These are phyloP conservation scores for Diaporthe australafricana DNA, from an alignment of 2,329 filamentous ascomycete species.

Conservation along the genomic window DNA sequence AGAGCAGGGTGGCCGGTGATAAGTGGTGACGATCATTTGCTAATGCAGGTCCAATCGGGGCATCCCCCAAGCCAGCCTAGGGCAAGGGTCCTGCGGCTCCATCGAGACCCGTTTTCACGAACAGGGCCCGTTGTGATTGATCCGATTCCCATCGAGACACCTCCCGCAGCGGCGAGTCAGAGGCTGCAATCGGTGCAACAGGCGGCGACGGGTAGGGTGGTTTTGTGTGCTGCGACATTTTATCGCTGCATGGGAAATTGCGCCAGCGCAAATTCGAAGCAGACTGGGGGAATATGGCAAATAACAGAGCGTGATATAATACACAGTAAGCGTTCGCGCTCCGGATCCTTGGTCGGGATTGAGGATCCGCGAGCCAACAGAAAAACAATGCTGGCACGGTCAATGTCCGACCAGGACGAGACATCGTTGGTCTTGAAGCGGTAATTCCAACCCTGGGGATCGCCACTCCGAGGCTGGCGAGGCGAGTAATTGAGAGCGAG, in stretches of 20 bases:
- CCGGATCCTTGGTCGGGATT: constrained; percentile 14
- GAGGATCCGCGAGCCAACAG: constrained; percentile 23
- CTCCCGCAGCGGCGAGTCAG: constrained; percentile 22
- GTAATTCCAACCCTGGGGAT: constrained; percentile 24
- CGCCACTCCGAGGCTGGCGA: constrained; percentile 13
- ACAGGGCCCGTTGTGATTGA: constrained; percentile 28
- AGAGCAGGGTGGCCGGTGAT: constrained; percentile 16
- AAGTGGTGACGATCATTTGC: constrained; percentile 36
- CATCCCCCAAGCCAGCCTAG: constrained; percentile 27
- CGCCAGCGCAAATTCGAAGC: not conserved
- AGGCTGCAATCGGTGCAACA: constrained; percentile 10
- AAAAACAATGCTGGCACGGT: constrained; percentile 23
- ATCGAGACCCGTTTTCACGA: constrained; percentile 32
- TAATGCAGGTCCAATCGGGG: constrained; percentile 36
- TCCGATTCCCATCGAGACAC: constrained; percentile 15
- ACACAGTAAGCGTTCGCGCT: not conserved
- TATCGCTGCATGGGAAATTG: constrained; percentile 32
- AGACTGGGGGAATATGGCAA: constrained; percentile 12
- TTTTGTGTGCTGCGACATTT: constrained; percentile 25
- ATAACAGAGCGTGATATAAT: constrained; percentile 18
- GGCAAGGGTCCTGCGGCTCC: constrained; percentile 32
- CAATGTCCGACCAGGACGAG: constrained; percentile 32
- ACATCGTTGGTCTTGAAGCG: constrained; percentile 20
- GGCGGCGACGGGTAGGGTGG: constrained; percentile 5
- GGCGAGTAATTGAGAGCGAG: constrained; percentile 24